phyloP scores from a whole-genome alignment of 768 basidiomycete genomes.

The Lactifluus volemus region DNA sequence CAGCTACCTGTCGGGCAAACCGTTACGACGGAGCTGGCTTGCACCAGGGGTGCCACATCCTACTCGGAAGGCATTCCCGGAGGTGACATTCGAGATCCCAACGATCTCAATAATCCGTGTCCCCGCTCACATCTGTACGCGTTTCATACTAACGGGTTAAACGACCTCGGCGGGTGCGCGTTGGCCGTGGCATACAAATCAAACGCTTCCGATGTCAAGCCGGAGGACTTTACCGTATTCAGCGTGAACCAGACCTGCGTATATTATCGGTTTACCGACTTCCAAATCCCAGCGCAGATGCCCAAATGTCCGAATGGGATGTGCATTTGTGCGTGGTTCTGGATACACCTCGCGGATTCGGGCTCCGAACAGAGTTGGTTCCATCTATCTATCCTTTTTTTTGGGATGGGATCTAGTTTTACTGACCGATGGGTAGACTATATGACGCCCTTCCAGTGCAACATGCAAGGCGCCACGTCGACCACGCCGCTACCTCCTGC shows the following conservation, averaged over 20 bases:
- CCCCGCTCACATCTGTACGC: slow-evolving; percentile 16
- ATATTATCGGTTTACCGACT: slow-evolving; percentile 33
- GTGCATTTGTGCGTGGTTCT: slow-evolving; percentile 39
- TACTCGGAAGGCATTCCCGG: slow-evolving; percentile 21
- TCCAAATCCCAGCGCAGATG: slow-evolving; percentile 35
- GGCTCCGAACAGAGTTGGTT: slow-evolving; percentile 31
- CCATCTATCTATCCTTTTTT: background rate
- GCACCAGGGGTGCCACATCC: slow-evolving; percentile 28
- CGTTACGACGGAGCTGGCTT: slow-evolving; percentile 23
- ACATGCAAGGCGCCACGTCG: slow-evolving; percentile 26
- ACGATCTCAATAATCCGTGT: slow-evolving; percentile 22
- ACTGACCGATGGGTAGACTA: slow-evolving; percentile 24
- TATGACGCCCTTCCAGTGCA: slow-evolving; percentile 36
- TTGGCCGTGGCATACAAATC: slow-evolving; percentile 39
- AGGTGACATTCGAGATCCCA: slow-evolving; percentile 20
- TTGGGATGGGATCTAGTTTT: too few species aligned
- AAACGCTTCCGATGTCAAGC: slow-evolving; percentile 29
- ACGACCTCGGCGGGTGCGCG: slow-evolving; percentile 31
- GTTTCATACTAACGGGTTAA: slow-evolving; percentile 26
- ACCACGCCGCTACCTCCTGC: slow-evolving; percentile 27
- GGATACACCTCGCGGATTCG: slow-evolving; percentile 31
- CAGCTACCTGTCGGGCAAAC: slow-evolving; percentile 27
- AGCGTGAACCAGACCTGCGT: slow-evolving; percentile 37
- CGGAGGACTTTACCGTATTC: slow-evolving; percentile 37
- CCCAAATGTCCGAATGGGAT: slow-evolving; percentile 35